Percentiles rank a stretch among this genome's conserved stretches.
These are phyloP conservation scores for Tephrocybe sp. DNA, from an alignment of 768 basidiomycete genomes.

Conservation along the genomic window DNA sequence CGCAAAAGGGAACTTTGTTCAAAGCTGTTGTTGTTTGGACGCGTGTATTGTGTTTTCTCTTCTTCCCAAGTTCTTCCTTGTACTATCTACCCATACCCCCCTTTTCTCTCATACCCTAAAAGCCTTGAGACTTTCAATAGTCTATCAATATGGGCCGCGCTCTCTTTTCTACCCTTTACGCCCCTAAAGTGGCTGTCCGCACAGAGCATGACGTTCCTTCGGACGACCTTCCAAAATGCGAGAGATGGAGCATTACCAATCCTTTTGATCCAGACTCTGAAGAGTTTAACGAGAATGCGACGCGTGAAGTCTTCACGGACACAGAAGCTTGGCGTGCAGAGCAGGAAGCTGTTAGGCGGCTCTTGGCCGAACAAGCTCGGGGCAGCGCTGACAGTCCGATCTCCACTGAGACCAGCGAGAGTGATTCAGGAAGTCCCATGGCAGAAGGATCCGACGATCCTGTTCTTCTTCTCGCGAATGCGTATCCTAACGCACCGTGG, in stretches of 20 bases:
- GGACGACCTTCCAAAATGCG: conserved; percentile 28
- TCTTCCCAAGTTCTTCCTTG: conserved; percentile 14
- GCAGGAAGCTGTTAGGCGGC: conserved; percentile 24
- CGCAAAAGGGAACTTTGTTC: conserved; percentile 13
- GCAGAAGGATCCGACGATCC: conserved; percentile 41
- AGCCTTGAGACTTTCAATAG: conserved; percentile 15
- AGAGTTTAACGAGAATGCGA: conserved; percentile 62
- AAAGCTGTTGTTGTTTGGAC: conserved; percentile 16
- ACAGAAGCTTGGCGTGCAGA: conserved; percentile 33
- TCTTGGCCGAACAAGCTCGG: conserved; percentile 26
- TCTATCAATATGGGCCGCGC: conserved; percentile 51
- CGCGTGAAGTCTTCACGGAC: conserved; percentile 66
- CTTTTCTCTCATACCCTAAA: conserved; percentile 20
- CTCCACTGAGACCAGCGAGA: conserved; percentile 40
- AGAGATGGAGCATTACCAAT: conserved; percentile 64
- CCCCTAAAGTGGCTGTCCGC: conserved; percentile 35
- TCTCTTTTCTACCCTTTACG: conserved; percentile 49
- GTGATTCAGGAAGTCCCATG: conserved; percentile 49
- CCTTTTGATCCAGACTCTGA: conserved; percentile 81
- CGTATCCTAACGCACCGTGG: conserved; percentile 28
- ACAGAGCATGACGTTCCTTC: conserved; percentile 39
- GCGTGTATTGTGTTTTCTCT: not conserved
- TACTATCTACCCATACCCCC: conserved; percentile 19
- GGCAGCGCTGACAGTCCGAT: conserved; percentile 30
- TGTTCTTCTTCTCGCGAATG: conserved; percentile 34